Evolutionary conservation across 2,329 filamentous ascomycete genomes (phyloP).

Genomic region (Fusarium poae): DNA sequence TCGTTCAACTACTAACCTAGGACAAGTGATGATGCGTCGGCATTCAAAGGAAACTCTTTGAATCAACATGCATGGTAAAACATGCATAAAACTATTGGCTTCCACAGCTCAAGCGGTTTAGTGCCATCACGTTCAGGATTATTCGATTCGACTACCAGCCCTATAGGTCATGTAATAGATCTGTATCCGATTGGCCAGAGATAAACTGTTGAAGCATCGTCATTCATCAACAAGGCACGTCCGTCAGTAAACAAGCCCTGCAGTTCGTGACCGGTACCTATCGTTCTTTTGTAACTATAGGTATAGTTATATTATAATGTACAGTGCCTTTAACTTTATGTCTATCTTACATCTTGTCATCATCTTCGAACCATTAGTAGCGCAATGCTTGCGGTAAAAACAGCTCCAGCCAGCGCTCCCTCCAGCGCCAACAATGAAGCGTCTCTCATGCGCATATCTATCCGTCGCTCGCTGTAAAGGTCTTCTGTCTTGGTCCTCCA

Average conservation of each 20-base stretch:
- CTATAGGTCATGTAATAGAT: slow-evolving; percentile 31
- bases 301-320: slow-evolving; percentile 36
- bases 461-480: slow-evolving; percentile 73
- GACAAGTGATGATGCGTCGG: background rate
- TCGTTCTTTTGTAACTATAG: background rate
- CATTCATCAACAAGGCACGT: slow-evolving; percentile 1
- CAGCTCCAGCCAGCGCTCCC: slow-evolving; percentile 75
- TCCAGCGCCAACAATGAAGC: slow-evolving; percentile 77
- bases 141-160: slow-evolving; percentile 31
- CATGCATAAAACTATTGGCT: slow-evolving; percentile 3
- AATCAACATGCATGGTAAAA: background rate
- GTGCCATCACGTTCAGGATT: slow-evolving; percentile 14
- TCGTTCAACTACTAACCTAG: background rate
- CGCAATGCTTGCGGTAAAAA: slow-evolving; percentile 67
- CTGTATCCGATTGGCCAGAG: slow-evolving; percentile 34
- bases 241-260: background rate
- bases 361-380: slow-evolving; percentile 60
- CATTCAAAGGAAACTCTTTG: background rate
- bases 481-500: slow-evolving; percentile 68
- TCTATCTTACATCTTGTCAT: slow-evolving; percentile 42
- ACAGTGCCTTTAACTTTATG: slow-evolving; percentile 34
- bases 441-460: slow-evolving; percentile 76
- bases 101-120: slow-evolving; percentile 14
- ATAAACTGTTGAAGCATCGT: slow-evolving; percentile 14
- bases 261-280: background rate